Percentiles rank a stretch among this genome's conserved stretches.
These are phyloP conservation scores for Leccinum uliginosum DNA, from an alignment of 768 basidiomycete genomes.

Conservation along the genomic window DNA sequence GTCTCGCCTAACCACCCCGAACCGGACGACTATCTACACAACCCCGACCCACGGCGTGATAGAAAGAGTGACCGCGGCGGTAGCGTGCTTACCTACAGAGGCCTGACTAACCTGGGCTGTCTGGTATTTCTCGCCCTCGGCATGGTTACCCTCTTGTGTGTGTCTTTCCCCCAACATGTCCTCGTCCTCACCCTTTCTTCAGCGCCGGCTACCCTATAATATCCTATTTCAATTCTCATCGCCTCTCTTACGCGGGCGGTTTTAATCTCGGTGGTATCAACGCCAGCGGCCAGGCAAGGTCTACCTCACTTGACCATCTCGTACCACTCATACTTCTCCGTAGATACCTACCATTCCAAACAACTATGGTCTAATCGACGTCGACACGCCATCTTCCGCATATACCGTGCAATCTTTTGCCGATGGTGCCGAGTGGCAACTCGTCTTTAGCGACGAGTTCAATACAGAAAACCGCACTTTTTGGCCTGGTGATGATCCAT, in stretches of 20 bases:
- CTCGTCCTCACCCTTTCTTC: slow-evolving; percentile 1
- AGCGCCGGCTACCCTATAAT: slow-evolving; percentile 65
- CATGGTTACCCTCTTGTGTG: slow-evolving; percentile 59
- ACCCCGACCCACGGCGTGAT: slow-evolving; percentile 64
- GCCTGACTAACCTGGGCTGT: slow-evolving; percentile 69
- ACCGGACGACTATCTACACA: slow-evolving; percentile 69
- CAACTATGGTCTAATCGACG: slow-evolving; percentile 71
- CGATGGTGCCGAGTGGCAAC: slow-evolving; percentile 51
- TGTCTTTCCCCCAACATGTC: not conserved
- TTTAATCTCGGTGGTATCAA: slow-evolving; percentile 80
- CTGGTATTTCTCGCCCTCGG: slow-evolving; percentile 51
- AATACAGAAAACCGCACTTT: slow-evolving; percentile 75
- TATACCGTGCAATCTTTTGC: slow-evolving; percentile 49
- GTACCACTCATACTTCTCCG: not conserved
- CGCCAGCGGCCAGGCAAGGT: slow-evolving; percentile 59
- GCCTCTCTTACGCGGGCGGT: slow-evolving; percentile 48
- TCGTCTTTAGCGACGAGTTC: slow-evolving; percentile 91
- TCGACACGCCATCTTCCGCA: slow-evolving; percentile 63
- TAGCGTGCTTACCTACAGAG: slow-evolving; percentile 63
- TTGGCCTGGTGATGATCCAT: slow-evolving; percentile 79
- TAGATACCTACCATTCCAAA: slow-evolving; percentile 57
- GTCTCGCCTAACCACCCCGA: slow-evolving; percentile 54
- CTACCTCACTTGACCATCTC: not conserved
- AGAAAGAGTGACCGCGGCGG: slow-evolving; percentile 50
- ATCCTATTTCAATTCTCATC: slow-evolving; percentile 47